Evolutionary conservation across 2,329 filamentous ascomycete species (phyloP).

Genomic region (Trichoderma sp.): DNA sequence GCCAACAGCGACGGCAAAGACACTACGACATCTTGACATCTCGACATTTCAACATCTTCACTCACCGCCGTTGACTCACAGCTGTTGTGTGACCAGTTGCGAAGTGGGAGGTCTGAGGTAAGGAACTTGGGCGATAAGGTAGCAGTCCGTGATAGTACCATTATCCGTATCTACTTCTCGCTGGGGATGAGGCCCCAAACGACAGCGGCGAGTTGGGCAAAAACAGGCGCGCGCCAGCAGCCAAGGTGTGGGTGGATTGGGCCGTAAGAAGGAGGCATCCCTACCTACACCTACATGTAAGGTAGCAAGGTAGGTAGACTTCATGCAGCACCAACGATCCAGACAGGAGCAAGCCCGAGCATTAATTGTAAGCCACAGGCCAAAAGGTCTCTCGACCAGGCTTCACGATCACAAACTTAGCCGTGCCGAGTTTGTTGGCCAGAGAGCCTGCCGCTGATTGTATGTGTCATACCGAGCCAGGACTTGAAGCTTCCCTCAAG

Average conservation of each 20-base stretch:
- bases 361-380: background rate
- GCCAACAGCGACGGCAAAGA: background rate
- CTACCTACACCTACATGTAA: too few relatives aligned
- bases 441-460: background rate
- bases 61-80: constrained; percentile 18
- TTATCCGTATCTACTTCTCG: background rate
- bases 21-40: background rate
- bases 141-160: too few relatives aligned
- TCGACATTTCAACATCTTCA: background rate
- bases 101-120: background rate
- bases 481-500: background rate
- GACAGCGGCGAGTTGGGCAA: constrained; percentile 25
- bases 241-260: constrained; percentile 23
- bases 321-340: too few relatives aligned
- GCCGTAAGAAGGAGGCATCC: background rate
- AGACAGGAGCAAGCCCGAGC: background rate
- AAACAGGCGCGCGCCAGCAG: constrained; percentile 21
- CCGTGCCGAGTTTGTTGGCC: background rate
- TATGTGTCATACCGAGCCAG: constrained; percentile 2
- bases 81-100: background rate
- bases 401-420: background rate
- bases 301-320: too few relatives aligned
- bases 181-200: background rate
- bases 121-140: too few relatives aligned
- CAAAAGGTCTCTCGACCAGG: background rate